Conservation (phyloP, 257 asterid genomes). For the Ilex asprella region DNA sequence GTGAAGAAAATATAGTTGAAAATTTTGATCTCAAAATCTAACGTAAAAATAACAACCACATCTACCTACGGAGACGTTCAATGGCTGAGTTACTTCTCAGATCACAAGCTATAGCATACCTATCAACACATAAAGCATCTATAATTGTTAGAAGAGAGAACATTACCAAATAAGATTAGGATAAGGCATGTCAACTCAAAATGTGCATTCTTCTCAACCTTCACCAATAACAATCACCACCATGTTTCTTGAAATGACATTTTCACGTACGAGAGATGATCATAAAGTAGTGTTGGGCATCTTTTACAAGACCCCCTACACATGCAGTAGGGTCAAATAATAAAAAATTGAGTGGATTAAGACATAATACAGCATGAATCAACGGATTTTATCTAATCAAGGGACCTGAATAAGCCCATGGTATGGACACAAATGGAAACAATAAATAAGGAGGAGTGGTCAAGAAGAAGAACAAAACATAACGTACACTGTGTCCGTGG, state of each 20-base stretch:
- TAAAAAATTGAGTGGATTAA: no score
- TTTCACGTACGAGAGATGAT: no score
- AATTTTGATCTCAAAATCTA: not conserved
- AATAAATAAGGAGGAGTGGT: not conserved
- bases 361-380: no score
- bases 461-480: not conserved
- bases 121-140: slow-evolving; percentile 16
- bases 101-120: slow-evolving; percentile 85
- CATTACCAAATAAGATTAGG: not conserved
- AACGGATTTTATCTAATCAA: no score
- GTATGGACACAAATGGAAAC: no score
- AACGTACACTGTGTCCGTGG: slow-evolving; percentile 85
- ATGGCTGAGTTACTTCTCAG: slow-evolving; percentile 60
- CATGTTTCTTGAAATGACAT: no score
- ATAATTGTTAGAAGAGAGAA: not conserved
- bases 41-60: slow-evolving; percentile 6
- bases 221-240: no score
- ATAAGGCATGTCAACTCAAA: no score
- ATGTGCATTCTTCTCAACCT: no score
- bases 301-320: no score
- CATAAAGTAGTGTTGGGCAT: not conserved
- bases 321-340: no score
- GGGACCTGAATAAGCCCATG: no score
- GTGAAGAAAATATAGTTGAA: not conserved
- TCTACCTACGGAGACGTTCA: slow-evolving; percentile 74